These are phyloP conservation scores for Zygoascus sp. DNA, from an alignment of 1,139 yeast species.

Conservation along the genomic window DNA sequence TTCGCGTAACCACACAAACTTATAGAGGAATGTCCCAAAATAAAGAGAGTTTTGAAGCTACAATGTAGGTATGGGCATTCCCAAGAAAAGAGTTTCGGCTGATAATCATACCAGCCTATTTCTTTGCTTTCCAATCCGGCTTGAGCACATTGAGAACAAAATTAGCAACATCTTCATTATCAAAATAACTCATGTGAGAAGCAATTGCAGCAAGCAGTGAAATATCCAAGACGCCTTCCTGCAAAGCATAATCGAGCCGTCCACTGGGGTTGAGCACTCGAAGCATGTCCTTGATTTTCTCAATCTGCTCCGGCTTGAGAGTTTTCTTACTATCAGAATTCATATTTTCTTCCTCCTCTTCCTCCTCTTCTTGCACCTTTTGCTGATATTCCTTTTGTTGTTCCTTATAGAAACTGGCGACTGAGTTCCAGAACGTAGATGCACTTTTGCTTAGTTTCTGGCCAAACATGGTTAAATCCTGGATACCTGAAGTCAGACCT, in stretches of 20 bases:
- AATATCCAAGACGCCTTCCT: slow-evolving; percentile 76
- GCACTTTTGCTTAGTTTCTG: slow-evolving; percentile 45
- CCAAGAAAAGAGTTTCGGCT: no score
- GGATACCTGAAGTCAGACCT: slow-evolving; percentile 44
- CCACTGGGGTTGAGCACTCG: slow-evolving; percentile 54
- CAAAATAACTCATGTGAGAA: slow-evolving; percentile 86
- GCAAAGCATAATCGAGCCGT: slow-evolving; percentile 74
- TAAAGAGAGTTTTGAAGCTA: neutral
- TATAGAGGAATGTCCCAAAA: neutral
- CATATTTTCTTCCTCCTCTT: slow-evolving; percentile 13
- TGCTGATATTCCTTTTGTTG: neutral
- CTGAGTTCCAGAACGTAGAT: slow-evolving; percentile 40
- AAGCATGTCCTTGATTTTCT: slow-evolving; percentile 26
- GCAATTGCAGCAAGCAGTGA: slow-evolving; percentile 75
- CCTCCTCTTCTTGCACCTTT: slow-evolving; percentile 17
- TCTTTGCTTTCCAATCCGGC: slow-evolving; percentile 2
- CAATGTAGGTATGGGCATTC: no score
- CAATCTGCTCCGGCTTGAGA: slow-evolving; percentile 19
- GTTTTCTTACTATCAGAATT: slow-evolving; percentile 10
- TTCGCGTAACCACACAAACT: neutral
- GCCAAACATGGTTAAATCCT: slow-evolving; percentile 37
- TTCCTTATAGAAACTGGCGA: slow-evolving; percentile 8
- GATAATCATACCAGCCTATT: no score
- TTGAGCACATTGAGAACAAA: slow-evolving; percentile 46
- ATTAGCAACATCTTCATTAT: slow-evolving; percentile 78